These are phyloP conservation scores for Syzygium aqueum DNA, from an alignment of 345 rosid genomes.

Conservation along the genomic window DNA sequence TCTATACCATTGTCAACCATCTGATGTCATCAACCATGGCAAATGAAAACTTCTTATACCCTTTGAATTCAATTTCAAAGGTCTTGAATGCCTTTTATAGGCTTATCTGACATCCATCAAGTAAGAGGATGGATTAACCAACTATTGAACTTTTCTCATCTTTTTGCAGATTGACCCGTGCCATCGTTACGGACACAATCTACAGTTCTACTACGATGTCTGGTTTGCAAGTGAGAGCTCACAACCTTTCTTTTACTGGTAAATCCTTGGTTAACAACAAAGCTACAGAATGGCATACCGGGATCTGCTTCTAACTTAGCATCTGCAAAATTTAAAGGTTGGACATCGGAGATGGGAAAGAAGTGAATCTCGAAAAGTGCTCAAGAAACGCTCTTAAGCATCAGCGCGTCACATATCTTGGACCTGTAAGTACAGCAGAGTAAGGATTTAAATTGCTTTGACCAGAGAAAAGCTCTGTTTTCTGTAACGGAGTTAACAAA, in stretches of 20 bases:
- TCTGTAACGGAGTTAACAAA: background rate
- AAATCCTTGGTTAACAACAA: background rate
- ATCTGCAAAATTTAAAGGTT: slow-evolving; percentile 31
- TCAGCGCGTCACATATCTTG: slow-evolving; percentile 70
- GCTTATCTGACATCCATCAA: background rate
- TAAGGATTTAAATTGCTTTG: too few species aligned
- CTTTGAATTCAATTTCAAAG: background rate
- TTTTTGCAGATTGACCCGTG: slow-evolving; percentile 65
- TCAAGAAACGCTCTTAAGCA: slow-evolving; percentile 39
- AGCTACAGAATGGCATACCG: background rate
- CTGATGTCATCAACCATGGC: background rate
- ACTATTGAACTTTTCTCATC: background rate
- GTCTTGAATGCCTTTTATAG: background rate
- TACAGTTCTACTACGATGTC: slow-evolving; percentile 52
- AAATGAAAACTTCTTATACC: background rate
- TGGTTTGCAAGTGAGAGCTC: slow-evolving; percentile 51
- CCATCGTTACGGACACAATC: slow-evolving; percentile 79
- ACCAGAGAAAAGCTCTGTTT: background rate
- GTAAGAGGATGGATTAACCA: background rate
- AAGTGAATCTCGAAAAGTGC: slow-evolving; percentile 40
- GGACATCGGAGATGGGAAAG: slow-evolving; percentile 79
- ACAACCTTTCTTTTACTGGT: slow-evolving; percentile 81
- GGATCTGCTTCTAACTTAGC: background rate
- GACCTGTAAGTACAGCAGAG: slow-evolving; percentile 41
- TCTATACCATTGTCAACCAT: background rate